Conservation (phyloP, 768 basidiomycete genomes). For the Serendipita sp. region DNA sequence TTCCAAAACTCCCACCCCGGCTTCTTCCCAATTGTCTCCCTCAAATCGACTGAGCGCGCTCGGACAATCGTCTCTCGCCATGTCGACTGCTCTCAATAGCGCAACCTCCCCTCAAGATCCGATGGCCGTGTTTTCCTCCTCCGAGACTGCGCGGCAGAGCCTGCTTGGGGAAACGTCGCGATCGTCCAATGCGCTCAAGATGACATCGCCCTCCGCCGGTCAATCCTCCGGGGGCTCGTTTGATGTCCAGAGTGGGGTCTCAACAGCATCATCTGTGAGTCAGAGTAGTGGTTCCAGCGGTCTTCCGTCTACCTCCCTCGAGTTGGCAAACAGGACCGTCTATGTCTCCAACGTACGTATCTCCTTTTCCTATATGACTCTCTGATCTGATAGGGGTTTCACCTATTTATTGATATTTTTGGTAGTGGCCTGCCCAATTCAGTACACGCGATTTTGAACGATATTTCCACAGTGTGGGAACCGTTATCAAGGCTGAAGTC, state of each 20-base stretch:
- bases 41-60: neutral
- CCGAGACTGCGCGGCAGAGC: neutral
- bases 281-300: neutral
- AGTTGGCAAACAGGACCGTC: neutral
- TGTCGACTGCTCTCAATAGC: conserved; percentile 7
- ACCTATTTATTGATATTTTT: neutral
- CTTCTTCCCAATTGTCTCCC: neutral
- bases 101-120: neutral
- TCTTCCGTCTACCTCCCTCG: neutral
- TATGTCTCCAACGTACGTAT: conserved; percentile 70
- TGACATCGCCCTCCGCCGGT: neutral
- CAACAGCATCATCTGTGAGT: neutral
- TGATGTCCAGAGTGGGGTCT: neutral
- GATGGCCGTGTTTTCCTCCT: neutral
- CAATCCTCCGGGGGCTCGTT: neutral
- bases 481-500: conserved; percentile 81
- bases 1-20: neutral
- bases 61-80: neutral
- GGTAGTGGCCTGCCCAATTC: neutral
- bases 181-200: conserved; percentile 1
- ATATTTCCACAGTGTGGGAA: conserved; percentile 80
- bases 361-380: conserved; percentile 20
- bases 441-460: conserved; percentile 62
- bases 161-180: neutral
- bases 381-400: neutral